Base-by-base conservation (phyloP, 176 grass and related monocot species). In the Canna indica region DNA sequence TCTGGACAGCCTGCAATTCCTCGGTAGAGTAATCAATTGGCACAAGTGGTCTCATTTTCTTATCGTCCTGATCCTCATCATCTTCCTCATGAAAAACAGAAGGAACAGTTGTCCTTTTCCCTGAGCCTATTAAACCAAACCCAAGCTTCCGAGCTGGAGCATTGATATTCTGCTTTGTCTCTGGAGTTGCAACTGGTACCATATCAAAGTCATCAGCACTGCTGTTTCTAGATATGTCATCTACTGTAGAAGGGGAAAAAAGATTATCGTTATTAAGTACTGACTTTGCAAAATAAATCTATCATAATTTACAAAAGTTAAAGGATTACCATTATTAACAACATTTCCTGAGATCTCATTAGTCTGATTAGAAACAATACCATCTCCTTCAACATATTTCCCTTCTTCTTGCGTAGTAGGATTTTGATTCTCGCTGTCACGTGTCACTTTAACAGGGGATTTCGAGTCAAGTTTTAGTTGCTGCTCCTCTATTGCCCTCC, bases 1-100 rank as follows among this genome's bases (percentile, higher is more conserved):
- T 36, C 33, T 82, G 90, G 76, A 99, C 77, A 79, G 84, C 78
- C 68, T 99, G 90, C 22, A 99, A 69, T 67, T 99, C 95, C 47
- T 99, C 95, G 11, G 81, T 90, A 34, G 95, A 88, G 73, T 99
- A 99, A 81, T 99, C 95, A 11, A 99, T 99, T 58, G 95, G 95
- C 32, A 99, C 89, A 70, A 99, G 81, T 60, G 90, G 86, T 84
- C 95, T 78, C 76, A 84, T 82, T 76, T 77, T 77, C 72, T 94
- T 99, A 39, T 93, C 95, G 68, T 86, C 79, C 63, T 68, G 73
- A 78, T 88, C 85, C 63, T 86, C 94, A 0, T 90, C 90, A 69
- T 94, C 95, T 47, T 84, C 95, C 80, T 85, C 78, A 77, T 76
- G 80, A 76, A 99, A 99, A 82, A 99, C 90, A 67, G 95, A 99